phyloP scores from a whole-genome alignment of 441 rosid genomes.

The Lepidium campestre region DNA sequence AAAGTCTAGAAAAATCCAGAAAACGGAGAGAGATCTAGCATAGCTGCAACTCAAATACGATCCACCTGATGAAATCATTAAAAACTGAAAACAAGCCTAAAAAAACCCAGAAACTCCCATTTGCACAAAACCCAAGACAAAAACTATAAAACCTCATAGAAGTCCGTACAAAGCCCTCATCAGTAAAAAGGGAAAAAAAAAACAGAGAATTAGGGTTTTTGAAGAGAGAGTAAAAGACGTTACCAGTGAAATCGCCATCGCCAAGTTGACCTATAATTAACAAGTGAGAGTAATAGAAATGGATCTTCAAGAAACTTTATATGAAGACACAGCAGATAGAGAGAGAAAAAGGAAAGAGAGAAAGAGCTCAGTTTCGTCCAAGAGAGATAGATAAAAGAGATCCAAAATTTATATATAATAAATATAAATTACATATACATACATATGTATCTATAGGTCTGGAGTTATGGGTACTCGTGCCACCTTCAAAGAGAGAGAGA shows the following conservation, averaged over 20 bases:
- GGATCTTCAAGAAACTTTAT: constrained; percentile 19
- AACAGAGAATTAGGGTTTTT: constrained; percentile 34
- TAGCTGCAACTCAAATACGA: constrained; percentile 32
- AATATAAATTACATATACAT: constrained; percentile 5
- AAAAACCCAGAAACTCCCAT: constrained; percentile 8
- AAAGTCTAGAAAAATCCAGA: neutral
- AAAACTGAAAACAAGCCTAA: neutral
- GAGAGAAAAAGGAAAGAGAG: constrained; percentile 7
- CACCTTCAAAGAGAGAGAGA: constrained; percentile 17
- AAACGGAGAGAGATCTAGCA: constrained; percentile 8
- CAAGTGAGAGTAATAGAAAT: constrained; percentile 7
- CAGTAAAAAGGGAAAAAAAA: neutral
- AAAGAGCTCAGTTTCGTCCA: constrained; percentile 23
- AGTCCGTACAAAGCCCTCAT: neutral
- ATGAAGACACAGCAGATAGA: neutral
- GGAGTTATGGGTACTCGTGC: constrained; percentile 33
- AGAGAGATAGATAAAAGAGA: constrained; percentile 21
- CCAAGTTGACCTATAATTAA: neutral
- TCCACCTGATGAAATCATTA: constrained; percentile 1
- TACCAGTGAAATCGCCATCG: constrained; percentile 24
- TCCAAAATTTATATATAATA: constrained; percentile 18
- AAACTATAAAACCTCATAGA: constrained; percentile 14
- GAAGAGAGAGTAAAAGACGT: neutral
- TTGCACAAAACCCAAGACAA: constrained; percentile 29
- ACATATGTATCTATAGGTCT: constrained; percentile 15